phyloP scores from a whole-genome alignment of 2,329 filamentous ascomycete genomes.

The Aspergillus aculeatinus region DNA sequence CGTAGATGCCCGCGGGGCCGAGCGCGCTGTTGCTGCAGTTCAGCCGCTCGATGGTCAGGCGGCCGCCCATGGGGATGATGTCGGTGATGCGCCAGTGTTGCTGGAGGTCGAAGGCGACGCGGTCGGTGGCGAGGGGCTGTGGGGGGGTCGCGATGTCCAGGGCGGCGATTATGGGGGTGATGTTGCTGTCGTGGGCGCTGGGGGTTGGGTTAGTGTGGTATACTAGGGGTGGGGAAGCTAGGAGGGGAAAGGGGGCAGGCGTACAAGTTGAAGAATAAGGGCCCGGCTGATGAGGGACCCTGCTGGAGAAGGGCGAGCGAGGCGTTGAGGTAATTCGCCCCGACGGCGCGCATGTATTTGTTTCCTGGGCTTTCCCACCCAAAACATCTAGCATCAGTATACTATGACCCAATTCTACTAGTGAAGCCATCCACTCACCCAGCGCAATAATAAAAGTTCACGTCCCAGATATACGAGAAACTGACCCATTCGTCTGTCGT shows the following conservation, averaged over 20 bases:
- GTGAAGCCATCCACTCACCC: slow-evolving; percentile 13
- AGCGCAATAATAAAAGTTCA: slow-evolving; percentile 24
- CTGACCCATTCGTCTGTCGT: slow-evolving; percentile 25
- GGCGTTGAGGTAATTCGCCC: slow-evolving; percentile 23
- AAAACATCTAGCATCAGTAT: too few relatives aligned
- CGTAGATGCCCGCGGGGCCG: slow-evolving; percentile 16
- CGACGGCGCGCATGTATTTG: slow-evolving; percentile 21
- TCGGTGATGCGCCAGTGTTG: slow-evolving; percentile 16
- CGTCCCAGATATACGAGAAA: slow-evolving; percentile 20
- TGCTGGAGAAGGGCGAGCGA: slow-evolving; percentile 20
- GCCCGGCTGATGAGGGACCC: slow-evolving; percentile 14
- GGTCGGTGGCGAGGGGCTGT: slow-evolving; percentile 19
- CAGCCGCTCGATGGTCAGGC: slow-evolving; percentile 24
- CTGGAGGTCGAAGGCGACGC: slow-evolving; percentile 17
- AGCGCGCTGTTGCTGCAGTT: slow-evolving; percentile 19
- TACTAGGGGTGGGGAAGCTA: not conserved
- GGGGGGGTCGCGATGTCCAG: slow-evolving; percentile 20
- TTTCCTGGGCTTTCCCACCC: slow-evolving; percentile 13
- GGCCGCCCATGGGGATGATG: slow-evolving; percentile 23
- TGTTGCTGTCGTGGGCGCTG: slow-evolving; percentile 20
- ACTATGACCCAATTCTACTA: too few relatives aligned
- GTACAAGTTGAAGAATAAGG: slow-evolving; percentile 20
- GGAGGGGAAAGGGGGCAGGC: not conserved
- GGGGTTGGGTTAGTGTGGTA: not conserved
- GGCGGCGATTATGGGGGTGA: slow-evolving; percentile 22